Conservation (phyloP, 257 asterid species). For the Petunia axillaris region DNA sequence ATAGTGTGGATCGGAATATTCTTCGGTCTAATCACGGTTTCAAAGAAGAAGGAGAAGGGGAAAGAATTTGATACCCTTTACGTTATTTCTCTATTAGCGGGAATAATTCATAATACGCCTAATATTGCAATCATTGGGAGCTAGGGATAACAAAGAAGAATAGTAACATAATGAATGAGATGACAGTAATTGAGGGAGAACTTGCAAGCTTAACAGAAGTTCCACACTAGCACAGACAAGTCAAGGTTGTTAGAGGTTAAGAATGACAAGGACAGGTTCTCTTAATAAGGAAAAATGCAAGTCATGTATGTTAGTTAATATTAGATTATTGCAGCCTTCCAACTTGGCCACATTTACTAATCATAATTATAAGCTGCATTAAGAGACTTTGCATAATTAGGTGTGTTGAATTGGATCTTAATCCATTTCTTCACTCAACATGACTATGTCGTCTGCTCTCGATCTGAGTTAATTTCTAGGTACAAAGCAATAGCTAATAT, state of each 20-base stretch:
- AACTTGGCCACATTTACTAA: background rate
- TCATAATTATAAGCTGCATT: background rate
- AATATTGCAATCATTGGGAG: background rate
- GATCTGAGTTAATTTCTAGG: background rate
- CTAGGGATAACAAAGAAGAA: too few species aligned
- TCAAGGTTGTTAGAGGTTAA: conserved; percentile 16
- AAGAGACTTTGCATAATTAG: background rate
- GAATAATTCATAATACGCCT: background rate
- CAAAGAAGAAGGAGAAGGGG: background rate
- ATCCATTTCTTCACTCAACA: background rate
- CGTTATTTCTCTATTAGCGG: background rate
- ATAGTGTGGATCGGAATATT: too few species aligned
- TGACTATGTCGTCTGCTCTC: background rate
- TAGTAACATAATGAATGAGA: too few species aligned
- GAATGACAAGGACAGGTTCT: background rate
- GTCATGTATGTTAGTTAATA: background rate
- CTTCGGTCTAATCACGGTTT: background rate
- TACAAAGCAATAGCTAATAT: background rate
- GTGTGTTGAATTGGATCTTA: background rate
- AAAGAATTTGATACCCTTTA: background rate
- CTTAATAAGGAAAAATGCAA: background rate
- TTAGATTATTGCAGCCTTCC: background rate
- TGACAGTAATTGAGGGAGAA: background rate
- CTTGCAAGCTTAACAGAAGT: background rate
- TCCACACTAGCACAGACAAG: background rate